phyloP scores from a whole-genome alignment of 139 green algal genomes.

The Volvox africanus region DNA sequence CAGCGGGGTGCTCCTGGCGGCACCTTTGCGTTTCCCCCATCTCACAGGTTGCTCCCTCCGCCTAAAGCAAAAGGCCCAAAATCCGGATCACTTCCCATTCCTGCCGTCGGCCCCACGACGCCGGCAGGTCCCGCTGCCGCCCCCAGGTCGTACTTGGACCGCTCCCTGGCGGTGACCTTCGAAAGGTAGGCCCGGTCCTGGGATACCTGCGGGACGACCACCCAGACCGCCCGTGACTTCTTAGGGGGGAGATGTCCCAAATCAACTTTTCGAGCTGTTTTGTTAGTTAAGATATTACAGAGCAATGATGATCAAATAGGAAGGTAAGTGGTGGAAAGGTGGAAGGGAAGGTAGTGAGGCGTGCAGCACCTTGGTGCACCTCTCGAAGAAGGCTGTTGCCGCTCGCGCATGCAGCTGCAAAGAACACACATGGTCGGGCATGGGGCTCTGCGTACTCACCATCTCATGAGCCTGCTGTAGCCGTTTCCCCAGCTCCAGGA shows the following conservation, averaged over 20 bases:
- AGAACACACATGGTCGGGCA: not conserved
- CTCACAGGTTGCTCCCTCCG: constrained; percentile 18
- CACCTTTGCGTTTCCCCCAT: not conserved
- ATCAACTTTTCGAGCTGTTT: no score
- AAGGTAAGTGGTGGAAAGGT: no score
- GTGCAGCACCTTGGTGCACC: no score
- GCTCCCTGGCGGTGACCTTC: constrained; percentile 32
- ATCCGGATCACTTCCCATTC: not conserved
- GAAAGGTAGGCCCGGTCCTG: constrained; percentile 34
- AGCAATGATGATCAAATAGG: no score
- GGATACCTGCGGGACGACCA: constrained; percentile 15
- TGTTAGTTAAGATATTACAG: no score
- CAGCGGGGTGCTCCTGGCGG: no score
- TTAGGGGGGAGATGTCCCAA: no score
- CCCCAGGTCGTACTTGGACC: constrained; percentile 37
- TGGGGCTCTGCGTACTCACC: constrained; percentile 33
- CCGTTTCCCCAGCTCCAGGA: constrained; percentile 39
- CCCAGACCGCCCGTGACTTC: no score
- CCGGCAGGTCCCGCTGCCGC: not conserved
- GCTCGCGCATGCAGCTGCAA: no score
- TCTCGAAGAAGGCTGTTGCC: no score
- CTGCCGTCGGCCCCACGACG: not conserved
- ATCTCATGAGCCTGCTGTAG: constrained; percentile 43
- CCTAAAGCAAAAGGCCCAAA: not conserved
- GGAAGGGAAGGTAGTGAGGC: no score